Evolutionary conservation across 2,329 filamentous ascomycete species (phyloP), one percentile per base, ranked within the genome.

Genomic region (Aspergillus brasiliensis): DNA sequence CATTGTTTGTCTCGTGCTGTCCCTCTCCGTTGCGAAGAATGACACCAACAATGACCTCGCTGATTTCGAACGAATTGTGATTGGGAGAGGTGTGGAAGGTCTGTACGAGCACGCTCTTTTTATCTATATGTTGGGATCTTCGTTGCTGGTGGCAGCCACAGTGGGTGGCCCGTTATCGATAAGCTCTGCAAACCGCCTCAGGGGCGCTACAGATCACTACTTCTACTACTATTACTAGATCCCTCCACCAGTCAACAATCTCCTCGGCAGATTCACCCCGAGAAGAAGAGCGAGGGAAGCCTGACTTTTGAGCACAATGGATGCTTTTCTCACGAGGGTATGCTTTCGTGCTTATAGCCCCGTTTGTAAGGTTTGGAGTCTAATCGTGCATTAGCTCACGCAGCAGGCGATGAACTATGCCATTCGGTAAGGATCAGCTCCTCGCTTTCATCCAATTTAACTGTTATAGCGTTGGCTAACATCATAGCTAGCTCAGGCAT

Each of bases 351-450:
- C 17, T 31, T 49, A 42, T 25, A 8, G 28, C 44, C 17, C 28
- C 27, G 48, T 67, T 63, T 62, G 61, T 51, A 13, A 40, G 10
- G 48, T 70, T n/a, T 71, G 57, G 44, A 67, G 53, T 48, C 62
- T 69, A 57, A 64, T 57, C 61, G 57, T 58, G 46, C 57, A 53
- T 56, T 62, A 88, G 85, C 78, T 88, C 66, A 90, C 88, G 60
- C 84, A 88, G 67, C 91, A 96, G 79, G 91, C 91, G 52, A 89
- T 96, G 84, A 96, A 92, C 79, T 96, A 95, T 84, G 92, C 92
- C 73, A 93, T 97, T 69, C 84, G 91, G 77, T 78, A 73, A 56
- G 53, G 64, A 34, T 42, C 8, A 52, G 37, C 19, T 56, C 37
- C 25, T 46, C 23, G 5, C 13, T 37, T 7, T 25, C n/a, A 15